Percentiles rank a stretch among this genome's conserved stretches.
Evolutionary conservation across 2,329 filamentous ascomycete species (phyloP).

Genomic region (Tympanopsis confertula): DNA sequence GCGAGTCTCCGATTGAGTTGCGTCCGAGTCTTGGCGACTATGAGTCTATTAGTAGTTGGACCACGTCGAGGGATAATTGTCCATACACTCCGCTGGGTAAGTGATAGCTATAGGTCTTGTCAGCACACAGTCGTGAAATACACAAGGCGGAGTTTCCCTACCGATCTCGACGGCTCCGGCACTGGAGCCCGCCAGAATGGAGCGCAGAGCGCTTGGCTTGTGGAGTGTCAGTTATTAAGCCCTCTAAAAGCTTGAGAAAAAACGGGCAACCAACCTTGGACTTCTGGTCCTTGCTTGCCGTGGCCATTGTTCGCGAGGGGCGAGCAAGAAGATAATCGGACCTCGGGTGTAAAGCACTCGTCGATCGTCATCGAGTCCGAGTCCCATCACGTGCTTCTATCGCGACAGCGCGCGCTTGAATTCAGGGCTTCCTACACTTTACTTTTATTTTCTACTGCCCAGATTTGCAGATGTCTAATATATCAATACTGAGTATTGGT

Average conservation of each 20-base stretch:
- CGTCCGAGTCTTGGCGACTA: conserved; percentile 33
- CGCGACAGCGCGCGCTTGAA: no score
- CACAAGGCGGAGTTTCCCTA: conserved; percentile 22
- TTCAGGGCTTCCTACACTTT: no score
- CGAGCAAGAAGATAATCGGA: no score
- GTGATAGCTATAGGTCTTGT: conserved; percentile 54
- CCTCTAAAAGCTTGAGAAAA: background rate
- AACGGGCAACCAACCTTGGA: background rate
- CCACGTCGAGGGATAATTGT: background rate
- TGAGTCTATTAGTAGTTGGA: background rate
- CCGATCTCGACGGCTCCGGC: conserved; percentile 91
- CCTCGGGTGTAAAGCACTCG: no score
- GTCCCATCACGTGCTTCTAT: no score
- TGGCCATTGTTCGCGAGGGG: no score
- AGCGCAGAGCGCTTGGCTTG: conserved; percentile 73
- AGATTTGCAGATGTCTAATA: no score
- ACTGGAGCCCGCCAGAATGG: conserved; percentile 82
- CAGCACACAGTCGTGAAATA: conserved; percentile 8
- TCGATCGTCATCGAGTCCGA: no score
- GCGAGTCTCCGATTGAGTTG: conserved; percentile 54
- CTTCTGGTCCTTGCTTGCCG: background rate
- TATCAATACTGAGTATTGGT: no score
- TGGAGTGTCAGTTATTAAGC: background rate
- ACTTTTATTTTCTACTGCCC: no score
- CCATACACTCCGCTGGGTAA: conserved; percentile 84